Conservation (phyloP, 352 stramenopile genomes). For the Pythium dissotocum region DNA sequence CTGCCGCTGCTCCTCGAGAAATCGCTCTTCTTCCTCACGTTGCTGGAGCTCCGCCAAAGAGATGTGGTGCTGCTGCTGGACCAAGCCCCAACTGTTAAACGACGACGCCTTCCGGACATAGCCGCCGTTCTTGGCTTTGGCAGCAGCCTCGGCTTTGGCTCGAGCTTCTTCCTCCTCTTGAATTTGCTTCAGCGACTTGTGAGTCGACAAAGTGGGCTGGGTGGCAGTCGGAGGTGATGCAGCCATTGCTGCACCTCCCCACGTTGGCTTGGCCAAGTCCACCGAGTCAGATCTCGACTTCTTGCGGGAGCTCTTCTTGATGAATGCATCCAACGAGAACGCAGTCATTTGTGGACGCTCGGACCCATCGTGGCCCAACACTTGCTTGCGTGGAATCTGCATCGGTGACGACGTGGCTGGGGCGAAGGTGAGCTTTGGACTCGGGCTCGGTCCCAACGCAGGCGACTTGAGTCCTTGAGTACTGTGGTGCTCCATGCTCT, state of each 20-base stretch:
- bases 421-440: slow-evolving; percentile 32
- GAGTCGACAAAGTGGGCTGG: background rate
- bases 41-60: slow-evolving; percentile 68
- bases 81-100: slow-evolving; percentile 72
- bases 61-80: slow-evolving; percentile 41
- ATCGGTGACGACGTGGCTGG: slow-evolving; percentile 15
- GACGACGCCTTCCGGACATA: slow-evolving; percentile 43
- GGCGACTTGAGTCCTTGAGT: slow-evolving; percentile 4
- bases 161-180: slow-evolving; percentile 61
- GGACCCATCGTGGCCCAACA: slow-evolving; percentile 52
- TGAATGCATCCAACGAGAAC: slow-evolving; percentile 67
- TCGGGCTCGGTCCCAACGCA: slow-evolving; percentile 21
- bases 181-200: slow-evolving; percentile 55
- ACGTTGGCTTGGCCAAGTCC: slow-evolving; percentile 13
- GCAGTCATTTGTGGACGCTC: slow-evolving; percentile 43
- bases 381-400: slow-evolving; percentile 32
- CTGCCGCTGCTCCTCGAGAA: slow-evolving; percentile 64
- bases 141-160: slow-evolving; percentile 37
- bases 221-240: background rate
- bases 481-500: slow-evolving; percentile 27
- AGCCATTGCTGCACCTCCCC: slow-evolving; percentile 28
- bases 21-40: slow-evolving; percentile 59
- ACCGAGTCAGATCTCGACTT: slow-evolving; percentile 25
- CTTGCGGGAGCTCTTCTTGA: slow-evolving; percentile 51
- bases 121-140: slow-evolving; percentile 45